Base-by-base conservation (phyloP, 306 rosid genomes). In the Prunus mongolica region DNA sequence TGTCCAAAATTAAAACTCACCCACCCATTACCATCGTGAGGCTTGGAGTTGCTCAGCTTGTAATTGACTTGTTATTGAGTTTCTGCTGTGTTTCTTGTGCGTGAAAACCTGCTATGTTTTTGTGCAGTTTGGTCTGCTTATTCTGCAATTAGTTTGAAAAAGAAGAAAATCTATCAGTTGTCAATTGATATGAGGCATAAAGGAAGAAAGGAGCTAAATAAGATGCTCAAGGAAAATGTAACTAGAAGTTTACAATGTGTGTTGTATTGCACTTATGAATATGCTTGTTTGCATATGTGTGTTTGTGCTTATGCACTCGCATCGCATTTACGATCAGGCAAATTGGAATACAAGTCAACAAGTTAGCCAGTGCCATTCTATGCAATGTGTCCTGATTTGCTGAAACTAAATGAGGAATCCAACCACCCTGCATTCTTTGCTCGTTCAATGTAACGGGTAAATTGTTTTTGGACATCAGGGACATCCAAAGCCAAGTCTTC, bases 401-500 rank as follows among this genome's bases (percentile, higher is more conserved):
- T 57, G 71, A 49, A 78, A 79, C 69, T 69, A 71, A 80, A 88
- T 69, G 92, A 83, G 62, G 69, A 79, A 58, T 86, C 96, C 86
- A 90, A 81, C 96, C 96, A 90, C 54, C 90, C 92, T 69, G 81
- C 65, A 22, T 49, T 27, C 80, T 88, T 86, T 66, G 92, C 92
- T 79, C n/a, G 60, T 46, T 81, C 88, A 63, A 86, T 82, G 58
- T 88, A 88, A 46, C 25, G 10, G 12, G 65, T 77, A 27, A 84
- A 88, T 57, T 90, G 91, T 16, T 80, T 81, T 27, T 83, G 84
- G 72, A 84, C 96, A 86, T 90, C 88, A 56, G 92, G 96, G 46
- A 90, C 96, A 86, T 90, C 96, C 81, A 90, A 76, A 76, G 92
- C 87, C 76, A 88, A 83, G 76, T 90, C 96, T 79, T 90, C 92